phyloP scores from a whole-genome alignment of 306 rosid genomes.

The Amphicarpaea edgeworthii region DNA sequence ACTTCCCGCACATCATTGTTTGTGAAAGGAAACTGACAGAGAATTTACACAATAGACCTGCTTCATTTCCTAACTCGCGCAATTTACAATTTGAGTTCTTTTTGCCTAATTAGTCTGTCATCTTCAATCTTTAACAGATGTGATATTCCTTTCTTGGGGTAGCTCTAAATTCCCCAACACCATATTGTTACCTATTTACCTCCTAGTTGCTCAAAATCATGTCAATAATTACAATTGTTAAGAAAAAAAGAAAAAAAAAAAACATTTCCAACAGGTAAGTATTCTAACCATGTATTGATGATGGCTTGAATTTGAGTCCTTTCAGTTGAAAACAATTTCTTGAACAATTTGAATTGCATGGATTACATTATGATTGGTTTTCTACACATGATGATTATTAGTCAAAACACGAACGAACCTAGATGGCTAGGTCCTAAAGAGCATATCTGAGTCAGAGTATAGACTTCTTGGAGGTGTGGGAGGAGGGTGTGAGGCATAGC shows the following conservation, averaged over 20 bases:
- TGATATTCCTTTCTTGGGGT: conserved; percentile 31
- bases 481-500: conserved; percentile 44
- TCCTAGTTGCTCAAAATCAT: conserved; percentile 37
- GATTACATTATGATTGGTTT: conserved; percentile 7
- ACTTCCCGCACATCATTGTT: conserved; percentile 7
- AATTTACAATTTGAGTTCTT: neutral
- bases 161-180: conserved; percentile 2
- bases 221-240: conserved; percentile 15
- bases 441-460: neutral
- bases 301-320: conserved; percentile 4
- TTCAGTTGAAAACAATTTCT: conserved; percentile 21
- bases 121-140: conserved; percentile 29
- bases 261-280: conserved; percentile 8
- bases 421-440: conserved; percentile 35
- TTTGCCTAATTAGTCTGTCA: conserved; percentile 12
- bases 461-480: conserved; percentile 39
- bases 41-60: neutral
- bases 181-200: neutral
- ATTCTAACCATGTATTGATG: conserved; percentile 12
- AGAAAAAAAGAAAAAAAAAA: neutral
- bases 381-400: conserved; percentile 10
- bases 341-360: conserved; percentile 26
- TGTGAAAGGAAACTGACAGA: conserved; percentile 17
- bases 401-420: conserved; percentile 44
- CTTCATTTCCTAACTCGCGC: conserved; percentile 9